Evolutionary conservation across 108 stramenopile species (phyloP).

Genomic region (Discostella stelligeroides): DNA sequence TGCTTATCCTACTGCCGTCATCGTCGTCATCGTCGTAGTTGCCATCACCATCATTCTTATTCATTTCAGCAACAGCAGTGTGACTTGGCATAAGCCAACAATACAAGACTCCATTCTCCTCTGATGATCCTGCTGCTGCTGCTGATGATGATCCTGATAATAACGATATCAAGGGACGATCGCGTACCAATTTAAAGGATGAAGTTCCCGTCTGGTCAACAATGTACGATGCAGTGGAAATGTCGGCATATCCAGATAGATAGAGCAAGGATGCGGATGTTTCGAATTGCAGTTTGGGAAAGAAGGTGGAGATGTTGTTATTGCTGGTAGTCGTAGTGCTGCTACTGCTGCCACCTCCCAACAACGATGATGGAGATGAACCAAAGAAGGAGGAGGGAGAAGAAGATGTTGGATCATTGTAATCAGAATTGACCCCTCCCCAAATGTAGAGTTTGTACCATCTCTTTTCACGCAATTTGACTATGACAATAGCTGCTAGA

Average conservation of each 20-base stretch:
- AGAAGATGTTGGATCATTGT: constrained; percentile 5
- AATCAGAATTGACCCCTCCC: constrained; percentile 79
- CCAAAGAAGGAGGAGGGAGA: constrained; percentile 45
- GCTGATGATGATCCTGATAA: too few species aligned
- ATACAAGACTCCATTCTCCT: constrained; percentile 19
- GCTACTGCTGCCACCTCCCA: constrained; percentile 14
- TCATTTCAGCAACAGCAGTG: neutral
- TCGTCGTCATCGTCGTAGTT: constrained; percentile 12
- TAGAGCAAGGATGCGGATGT: constrained; percentile 63
- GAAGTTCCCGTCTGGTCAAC: constrained; percentile 72
- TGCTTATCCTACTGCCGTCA: too few species aligned
- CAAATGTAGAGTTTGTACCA: constrained; percentile 84
- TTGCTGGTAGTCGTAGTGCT: too few species aligned
- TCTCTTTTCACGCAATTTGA: constrained; percentile 76
- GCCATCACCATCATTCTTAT: neutral
- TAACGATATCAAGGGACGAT: constrained; percentile 69
- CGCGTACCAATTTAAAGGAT: constrained; percentile 54
- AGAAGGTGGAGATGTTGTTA: constrained; percentile 12
- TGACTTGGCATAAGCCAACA: constrained; percentile 41
- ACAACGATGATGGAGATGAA: too few species aligned
- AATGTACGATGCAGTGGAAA: constrained; percentile 61
- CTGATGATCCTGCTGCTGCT: too few species aligned
- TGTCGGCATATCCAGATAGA: constrained; percentile 70
- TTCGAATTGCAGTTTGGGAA: constrained; percentile 86
- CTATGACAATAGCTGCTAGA: constrained; percentile 38